phyloP scores from a whole-genome alignment of 139 green algal genomes.

The Yamagishiella unicocca region DNA sequence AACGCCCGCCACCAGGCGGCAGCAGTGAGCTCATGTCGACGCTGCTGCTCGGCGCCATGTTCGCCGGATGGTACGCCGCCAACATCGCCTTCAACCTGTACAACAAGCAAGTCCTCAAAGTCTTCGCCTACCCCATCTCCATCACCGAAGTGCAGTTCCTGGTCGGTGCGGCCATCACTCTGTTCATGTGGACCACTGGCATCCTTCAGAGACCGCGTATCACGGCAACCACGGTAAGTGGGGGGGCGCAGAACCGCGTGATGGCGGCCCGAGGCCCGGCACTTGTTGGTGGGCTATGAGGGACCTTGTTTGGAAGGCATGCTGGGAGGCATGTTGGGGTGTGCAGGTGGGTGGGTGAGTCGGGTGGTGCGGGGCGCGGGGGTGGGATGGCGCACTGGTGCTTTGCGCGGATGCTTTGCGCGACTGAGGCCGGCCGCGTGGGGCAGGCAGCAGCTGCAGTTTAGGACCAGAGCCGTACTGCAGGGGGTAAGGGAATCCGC shows the following conservation, averaged over 20 bases:
- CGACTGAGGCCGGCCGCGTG: too few relatives aligned
- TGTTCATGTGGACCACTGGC: conserved; percentile 79
- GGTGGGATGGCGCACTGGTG: too few relatives aligned
- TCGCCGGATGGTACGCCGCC: conserved; percentile 94
- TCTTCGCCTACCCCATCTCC: conserved; percentile 91
- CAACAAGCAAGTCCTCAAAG: conserved; percentile 93
- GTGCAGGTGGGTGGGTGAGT: neutral
- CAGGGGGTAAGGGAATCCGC: too few relatives aligned
- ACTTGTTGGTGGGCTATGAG: neutral
- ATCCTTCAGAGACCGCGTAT: conserved; percentile 80
- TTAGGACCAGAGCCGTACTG: too few relatives aligned
- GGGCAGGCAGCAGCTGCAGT: too few relatives aligned
- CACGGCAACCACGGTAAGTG: conserved; percentile 57
- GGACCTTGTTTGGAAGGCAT: neutral
- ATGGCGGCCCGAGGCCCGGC: too few relatives aligned
- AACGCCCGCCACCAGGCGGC: neutral
- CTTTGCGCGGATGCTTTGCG: too few relatives aligned
- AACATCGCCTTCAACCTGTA: conserved; percentile 99
- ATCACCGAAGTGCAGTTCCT: conserved; percentile 92
- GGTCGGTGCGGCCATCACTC: conserved; percentile 78
- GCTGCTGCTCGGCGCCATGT: conserved; percentile 80
- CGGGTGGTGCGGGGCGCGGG: neutral
- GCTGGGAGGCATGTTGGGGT: neutral
- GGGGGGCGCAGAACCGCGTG: too few relatives aligned
- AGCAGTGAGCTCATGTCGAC: neutral